phyloP scores from a whole-genome alignment of 1,284 basidiomycete species.

The Cryptococcus depauperatus region DNA sequence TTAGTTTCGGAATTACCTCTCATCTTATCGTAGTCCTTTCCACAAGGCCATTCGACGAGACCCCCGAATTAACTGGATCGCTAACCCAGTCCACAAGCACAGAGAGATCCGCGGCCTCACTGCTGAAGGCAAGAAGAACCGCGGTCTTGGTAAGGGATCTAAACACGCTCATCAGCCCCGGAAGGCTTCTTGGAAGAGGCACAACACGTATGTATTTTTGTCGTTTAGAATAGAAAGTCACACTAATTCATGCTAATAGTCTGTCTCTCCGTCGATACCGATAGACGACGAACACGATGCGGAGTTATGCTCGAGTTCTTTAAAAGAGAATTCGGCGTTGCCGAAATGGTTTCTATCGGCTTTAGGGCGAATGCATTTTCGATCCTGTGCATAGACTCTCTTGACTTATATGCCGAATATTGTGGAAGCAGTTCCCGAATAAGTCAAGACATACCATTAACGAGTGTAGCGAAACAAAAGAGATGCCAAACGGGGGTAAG shows the following conservation, averaged over 20 bases:
- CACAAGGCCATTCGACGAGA: constrained; percentile 75
- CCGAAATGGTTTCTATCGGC: no score
- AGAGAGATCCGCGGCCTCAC: constrained; percentile 97
- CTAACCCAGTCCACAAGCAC: constrained; percentile 96
- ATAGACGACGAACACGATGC: no score
- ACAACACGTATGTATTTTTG: constrained; percentile 63
- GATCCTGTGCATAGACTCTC: no score
- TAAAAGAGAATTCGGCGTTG: no score
- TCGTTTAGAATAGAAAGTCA: not conserved
- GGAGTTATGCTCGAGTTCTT: no score
- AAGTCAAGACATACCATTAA: no score
- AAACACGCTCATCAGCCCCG: constrained; percentile 89
- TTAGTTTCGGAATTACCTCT: not conserved
- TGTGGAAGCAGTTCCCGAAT: no score
- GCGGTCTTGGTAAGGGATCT: constrained; percentile 86
- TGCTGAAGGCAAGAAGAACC: constrained; percentile 79
- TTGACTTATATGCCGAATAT: no score
- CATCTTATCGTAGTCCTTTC: constrained; percentile 33
- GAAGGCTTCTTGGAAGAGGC: constrained; percentile 87
- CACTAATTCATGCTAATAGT: constrained; percentile 22
- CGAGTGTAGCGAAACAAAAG: no score
- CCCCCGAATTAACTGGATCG: constrained; percentile 97
- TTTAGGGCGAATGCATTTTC: no score
- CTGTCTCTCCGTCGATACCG: constrained; percentile 97
- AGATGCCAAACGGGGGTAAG: no score